Evolutionary conservation across 768 basidiomycete genomes (phyloP).

Genomic region (Tylopilus sp.): DNA sequence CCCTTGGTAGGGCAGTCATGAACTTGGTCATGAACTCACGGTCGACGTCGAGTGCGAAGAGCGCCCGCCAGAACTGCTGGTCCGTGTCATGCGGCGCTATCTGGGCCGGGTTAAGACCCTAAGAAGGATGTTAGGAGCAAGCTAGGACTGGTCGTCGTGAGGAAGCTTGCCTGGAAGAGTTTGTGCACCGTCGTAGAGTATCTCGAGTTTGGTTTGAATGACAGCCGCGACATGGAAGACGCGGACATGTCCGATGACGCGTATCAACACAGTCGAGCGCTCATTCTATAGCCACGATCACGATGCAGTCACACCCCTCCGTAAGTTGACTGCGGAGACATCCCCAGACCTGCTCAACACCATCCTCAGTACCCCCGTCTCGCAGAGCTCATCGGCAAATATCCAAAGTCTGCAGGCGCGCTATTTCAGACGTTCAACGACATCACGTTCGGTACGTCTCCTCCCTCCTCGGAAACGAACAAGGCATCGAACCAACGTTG

Average conservation of each 20-base stretch:
- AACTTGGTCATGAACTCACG: constrained; percentile 40
- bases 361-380: constrained; percentile 43
- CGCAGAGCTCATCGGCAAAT: constrained; percentile 49
- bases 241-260: background rate
- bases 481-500: background rate
- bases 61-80: constrained; percentile 48
- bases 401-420: constrained; percentile 56
- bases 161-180: constrained; percentile 40
- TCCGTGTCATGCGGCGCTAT: constrained; percentile 44
- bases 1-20: constrained; percentile 42
- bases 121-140: background rate
- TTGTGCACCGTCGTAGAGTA: constrained; percentile 46
- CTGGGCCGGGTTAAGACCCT: constrained; percentile 43
- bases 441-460: constrained; percentile 49
- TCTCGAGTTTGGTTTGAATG: constrained; percentile 39
- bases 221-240: constrained; percentile 16
- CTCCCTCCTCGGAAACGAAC: background rate
- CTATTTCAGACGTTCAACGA: constrained; percentile 80
- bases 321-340: constrained; percentile 10
- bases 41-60: constrained; percentile 53
- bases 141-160: background rate
- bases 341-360: constrained; percentile 2
- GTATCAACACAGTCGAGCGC: background rate
- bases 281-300: background rate
- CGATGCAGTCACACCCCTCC: constrained; percentile 25